phyloP scores from a whole-genome alignment of 2,329 filamentous ascomycete genomes.

The Neopestalotiopsis sp. region DNA sequence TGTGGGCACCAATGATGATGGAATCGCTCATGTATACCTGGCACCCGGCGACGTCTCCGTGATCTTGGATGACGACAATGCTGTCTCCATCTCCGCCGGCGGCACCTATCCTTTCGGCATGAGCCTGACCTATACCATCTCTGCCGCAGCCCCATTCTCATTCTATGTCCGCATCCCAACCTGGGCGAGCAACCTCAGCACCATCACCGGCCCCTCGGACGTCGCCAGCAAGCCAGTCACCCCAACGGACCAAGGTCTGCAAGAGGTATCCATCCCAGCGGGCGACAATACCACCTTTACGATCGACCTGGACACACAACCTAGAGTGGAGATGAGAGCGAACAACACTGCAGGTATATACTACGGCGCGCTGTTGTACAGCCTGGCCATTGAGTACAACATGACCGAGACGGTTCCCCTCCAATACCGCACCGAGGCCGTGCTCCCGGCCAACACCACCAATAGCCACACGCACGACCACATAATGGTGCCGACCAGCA shows the following conservation, averaged over 20 bases:
- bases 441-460: conserved; percentile 29
- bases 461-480: conserved; percentile 35
- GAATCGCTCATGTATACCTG: conserved; percentile 58
- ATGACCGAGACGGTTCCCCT: conserved; percentile 29
- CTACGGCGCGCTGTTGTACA: conserved; percentile 38
- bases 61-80: conserved; percentile 38
- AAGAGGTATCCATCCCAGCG: conserved; percentile 30
- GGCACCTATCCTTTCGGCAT: conserved; percentile 52
- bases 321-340: conserved; percentile 34
- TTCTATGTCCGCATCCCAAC: conserved; percentile 40
- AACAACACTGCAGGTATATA: conserved; percentile 39
- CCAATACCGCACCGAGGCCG: conserved; percentile 23
- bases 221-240: conserved; percentile 23
- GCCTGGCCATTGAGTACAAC: conserved; percentile 34
- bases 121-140: conserved; percentile 36
- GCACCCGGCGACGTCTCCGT: conserved; percentile 49
- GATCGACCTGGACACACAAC: conserved; percentile 31
- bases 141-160: conserved; percentile 33
- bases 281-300: conserved; percentile 27
- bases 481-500: conserved; percentile 30
- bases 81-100: conserved; percentile 47
- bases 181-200: conserved; percentile 35
- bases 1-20: conserved; percentile 47
- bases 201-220: conserved; percentile 23
- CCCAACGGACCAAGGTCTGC: conserved; percentile 26